A percentile compares a stretch with the other conserved stretches of the same genome.
Evolutionary conservation across 176 grass and related monocot species (phyloP).

Genomic region (Oryza brachyantha): DNA sequence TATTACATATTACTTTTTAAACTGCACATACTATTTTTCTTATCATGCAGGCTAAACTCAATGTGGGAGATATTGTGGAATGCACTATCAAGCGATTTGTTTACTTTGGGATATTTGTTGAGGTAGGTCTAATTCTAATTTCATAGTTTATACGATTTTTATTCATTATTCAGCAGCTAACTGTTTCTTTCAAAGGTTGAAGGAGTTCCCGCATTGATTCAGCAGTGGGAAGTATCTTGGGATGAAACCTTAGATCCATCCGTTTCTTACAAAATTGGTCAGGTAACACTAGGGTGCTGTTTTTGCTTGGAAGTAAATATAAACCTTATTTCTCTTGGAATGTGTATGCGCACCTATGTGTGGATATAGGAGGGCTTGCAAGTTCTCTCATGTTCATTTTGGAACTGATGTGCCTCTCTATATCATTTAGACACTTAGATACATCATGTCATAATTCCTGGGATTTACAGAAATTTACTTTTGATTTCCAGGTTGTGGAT

Average conservation of each 20-base stretch:
- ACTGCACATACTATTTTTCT: constrained; percentile 12
- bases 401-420: not conserved
- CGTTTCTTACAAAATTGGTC: constrained; percentile 80
- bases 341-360: not conserved
- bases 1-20: not conserved
- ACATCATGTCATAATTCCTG: constrained; percentile 1
- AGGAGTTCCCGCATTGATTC: constrained; percentile 83
- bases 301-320: not conserved
- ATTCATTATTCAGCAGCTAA: constrained; percentile 33
- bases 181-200: constrained; percentile 67
- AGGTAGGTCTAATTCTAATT: constrained; percentile 49
- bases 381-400: not conserved
- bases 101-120: constrained; percentile 95
- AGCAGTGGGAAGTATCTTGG: constrained; percentile 80
- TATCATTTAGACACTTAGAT: not conserved
- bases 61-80: constrained; percentile 74
- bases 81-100: constrained; percentile 80
- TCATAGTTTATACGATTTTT: not conserved
- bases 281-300: constrained; percentile 42
- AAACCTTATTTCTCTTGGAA: not conserved
- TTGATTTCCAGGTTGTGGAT: constrained; percentile 69
- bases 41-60: constrained; percentile 78
- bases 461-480: not conserved
- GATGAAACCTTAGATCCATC: constrained; percentile 85
- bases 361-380: not conserved